These are phyloP conservation scores for Macrolepiota dolichaula DNA, from an alignment of 768 basidiomycete genomes.

Conservation along the genomic window DNA sequence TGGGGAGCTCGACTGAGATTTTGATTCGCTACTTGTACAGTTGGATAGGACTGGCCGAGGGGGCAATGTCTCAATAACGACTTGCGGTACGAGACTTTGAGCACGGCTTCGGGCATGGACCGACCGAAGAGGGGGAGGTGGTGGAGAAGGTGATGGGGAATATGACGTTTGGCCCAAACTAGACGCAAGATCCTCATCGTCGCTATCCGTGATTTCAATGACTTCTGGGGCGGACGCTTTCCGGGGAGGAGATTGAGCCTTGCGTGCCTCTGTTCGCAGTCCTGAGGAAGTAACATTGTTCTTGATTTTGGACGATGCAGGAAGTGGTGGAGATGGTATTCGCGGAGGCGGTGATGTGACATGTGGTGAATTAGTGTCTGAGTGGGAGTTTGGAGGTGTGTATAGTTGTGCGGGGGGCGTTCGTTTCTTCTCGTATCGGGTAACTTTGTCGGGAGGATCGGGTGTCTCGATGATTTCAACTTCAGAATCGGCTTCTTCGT, in stretches of 20 bases:
- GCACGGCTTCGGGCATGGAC: not conserved
- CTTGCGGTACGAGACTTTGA: not conserved
- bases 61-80: not conserved
- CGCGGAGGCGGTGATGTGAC: not conserved
- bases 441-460: conserved; percentile 1
- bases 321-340: not conserved
- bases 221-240: conserved; percentile 1
- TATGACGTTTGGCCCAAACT: not conserved
- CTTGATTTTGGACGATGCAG: not conserved
- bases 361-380: not conserved
- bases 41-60: not conserved
- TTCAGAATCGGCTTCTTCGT: conserved; percentile 19
- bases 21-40: not conserved
- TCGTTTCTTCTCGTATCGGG: not conserved
- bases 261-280: not conserved
- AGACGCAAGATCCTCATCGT: not conserved
- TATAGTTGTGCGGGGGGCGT: conserved; percentile 25
- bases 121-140: not conserved
- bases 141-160: not conserved
- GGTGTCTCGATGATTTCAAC: conserved; percentile 28
- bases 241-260: not conserved
- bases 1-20: not conserved
- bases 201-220: conserved; percentile 2
- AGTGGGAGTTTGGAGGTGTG: conserved; percentile 37
- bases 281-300: not conserved